phyloP scores from a whole-genome alignment of 441 rosid genomes.

The Erysimum cheiri region DNA sequence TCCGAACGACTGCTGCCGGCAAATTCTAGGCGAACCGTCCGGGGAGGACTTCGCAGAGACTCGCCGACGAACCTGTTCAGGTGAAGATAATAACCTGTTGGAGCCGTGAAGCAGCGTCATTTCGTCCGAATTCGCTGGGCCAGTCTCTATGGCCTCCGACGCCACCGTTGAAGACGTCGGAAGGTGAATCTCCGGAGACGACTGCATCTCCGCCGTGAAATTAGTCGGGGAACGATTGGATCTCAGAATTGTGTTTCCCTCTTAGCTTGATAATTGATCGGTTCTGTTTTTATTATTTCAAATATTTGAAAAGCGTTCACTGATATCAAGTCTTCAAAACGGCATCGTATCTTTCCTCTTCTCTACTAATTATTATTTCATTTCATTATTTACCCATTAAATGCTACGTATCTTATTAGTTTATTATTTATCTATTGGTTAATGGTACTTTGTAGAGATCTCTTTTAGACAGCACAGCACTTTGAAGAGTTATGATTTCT shows the following conservation, averaged over 20 bases:
- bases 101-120: slow-evolving; percentile 12
- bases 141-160: not conserved
- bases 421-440: not conserved
- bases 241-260: slow-evolving; percentile 11
- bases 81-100: slow-evolving; percentile 26
- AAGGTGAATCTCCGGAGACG: slow-evolving; percentile 39
- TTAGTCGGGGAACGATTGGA: slow-evolving; percentile 17
- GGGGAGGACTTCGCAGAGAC: slow-evolving; percentile 39
- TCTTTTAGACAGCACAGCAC: no score
- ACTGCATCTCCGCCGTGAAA: slow-evolving; percentile 46
- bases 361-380: not conserved
- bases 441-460: not conserved
- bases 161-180: slow-evolving; percentile 10
- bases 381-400: no score
- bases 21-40: slow-evolving; percentile 12
- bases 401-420: not conserved
- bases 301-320: slow-evolving; percentile 31
- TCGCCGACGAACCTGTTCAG: slow-evolving; percentile 55
- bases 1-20: slow-evolving; percentile 64
- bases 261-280: not conserved
- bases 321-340: slow-evolving; percentile 5
- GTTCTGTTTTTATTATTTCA: slow-evolving; percentile 8
- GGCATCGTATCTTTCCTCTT: not conserved
- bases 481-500: not conserved
- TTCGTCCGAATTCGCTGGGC: slow-evolving; percentile 26